Evolutionary conservation across 345 rosid genomes (phyloP), one percentile per base, ranked within the genome.

Genomic region (Jatropha curcas): DNA sequence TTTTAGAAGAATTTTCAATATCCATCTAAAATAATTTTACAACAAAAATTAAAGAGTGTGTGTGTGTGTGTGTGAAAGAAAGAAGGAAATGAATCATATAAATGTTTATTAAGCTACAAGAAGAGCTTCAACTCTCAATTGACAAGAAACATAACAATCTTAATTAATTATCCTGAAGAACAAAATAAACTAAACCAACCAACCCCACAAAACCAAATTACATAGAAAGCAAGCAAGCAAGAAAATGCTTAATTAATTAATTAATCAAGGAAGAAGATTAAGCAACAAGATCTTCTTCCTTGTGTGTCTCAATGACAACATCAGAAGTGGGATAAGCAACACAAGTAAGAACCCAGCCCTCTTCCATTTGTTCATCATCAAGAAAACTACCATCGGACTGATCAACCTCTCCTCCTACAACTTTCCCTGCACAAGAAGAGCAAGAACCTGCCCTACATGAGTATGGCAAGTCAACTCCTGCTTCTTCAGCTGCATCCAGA

Each of bases 391-490:
- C 82, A 59, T 94, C 98, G n/a, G 91, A 85, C 78, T 94, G 98
- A 46, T 94, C 96, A 57, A 94, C 85, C 0, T 14, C 1, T 1
- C 98, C 98, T 1, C 35, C 10, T 1, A 62, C 33, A 4, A 94
- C 58, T 65, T 82, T 90, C 9, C 97, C 98, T 0, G 94, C 94
- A 64, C 98, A 94, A 7, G 91, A 84, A 1, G 98, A 90, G 85
- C 98, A 94, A 28, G 98, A 79, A 14, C 98, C 98, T 2, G 98
- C 97, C 74, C 98, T 82, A 88, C 98, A 94, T 0, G 98, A 94
- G 94, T 89, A 94, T 2, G 98, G 98, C 60, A 92, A 75, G 74
- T 92, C 98, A 9, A 92, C 35, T 1, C 97, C 99, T 1, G 10
- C 5, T 46, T 89, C 98, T 77, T 95, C 99, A 0, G 94, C 94